Conservation (phyloP, 129 eudicot genomes). For the Silybum marianum region DNA sequence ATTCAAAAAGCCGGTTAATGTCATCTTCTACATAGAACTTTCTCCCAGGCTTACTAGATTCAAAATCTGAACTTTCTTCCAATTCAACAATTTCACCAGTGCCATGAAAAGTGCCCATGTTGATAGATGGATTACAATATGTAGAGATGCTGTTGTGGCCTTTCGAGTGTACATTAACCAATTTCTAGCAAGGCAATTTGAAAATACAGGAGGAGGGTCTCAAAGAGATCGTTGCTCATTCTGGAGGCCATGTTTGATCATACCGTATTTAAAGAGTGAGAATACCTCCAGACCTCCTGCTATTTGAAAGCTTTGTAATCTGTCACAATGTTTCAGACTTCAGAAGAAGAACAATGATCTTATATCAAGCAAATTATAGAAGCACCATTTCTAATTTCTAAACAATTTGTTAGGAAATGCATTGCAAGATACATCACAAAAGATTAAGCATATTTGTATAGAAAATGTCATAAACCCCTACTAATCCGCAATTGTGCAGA, state of each 20-base stretch:
- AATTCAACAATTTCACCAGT: constrained; percentile 64
- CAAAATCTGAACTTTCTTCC: constrained; percentile 38
- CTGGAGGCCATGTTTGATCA: no score
- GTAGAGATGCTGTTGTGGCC: neutral
- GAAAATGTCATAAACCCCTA: constrained; percentile 20
- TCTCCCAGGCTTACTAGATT: constrained; percentile 38
- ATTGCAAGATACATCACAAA: constrained; percentile 3
- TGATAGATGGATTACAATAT: neutral
- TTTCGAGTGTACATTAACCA: constrained; percentile 20
- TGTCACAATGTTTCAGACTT: neutral
- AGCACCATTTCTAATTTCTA: constrained; percentile 9
- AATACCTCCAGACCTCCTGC: neutral
- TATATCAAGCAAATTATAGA: constrained; percentile 16
- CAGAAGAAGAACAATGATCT: neutral
- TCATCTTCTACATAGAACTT: constrained; percentile 67
- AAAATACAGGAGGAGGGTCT: constrained; percentile 1
- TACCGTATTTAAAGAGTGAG: no score
- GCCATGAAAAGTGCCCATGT: constrained; percentile 44
- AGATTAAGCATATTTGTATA: neutral
- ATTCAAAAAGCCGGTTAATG: constrained; percentile 75
- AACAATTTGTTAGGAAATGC: constrained; percentile 12
- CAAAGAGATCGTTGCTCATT: neutral
- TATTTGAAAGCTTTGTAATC: constrained; percentile 4
- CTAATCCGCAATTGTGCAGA: neutral
- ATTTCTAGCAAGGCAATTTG: constrained; percentile 23